phyloP scores from a whole-genome alignment of 2,329 filamentous ascomycete genomes.

The Phialophora chinensis region DNA sequence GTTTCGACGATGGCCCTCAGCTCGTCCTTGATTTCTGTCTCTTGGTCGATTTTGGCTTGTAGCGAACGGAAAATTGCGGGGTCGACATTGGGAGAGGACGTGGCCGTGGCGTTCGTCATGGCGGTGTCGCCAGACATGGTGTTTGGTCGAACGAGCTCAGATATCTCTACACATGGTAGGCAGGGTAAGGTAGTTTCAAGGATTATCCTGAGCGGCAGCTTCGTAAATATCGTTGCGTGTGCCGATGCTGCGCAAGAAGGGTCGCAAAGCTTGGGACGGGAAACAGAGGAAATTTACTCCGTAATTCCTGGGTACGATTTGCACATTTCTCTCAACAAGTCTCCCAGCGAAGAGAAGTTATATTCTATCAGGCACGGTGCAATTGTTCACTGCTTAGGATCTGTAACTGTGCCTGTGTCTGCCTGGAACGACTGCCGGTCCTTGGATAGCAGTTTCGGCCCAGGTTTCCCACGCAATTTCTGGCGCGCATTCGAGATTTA shows the following conservation, averaged over 20 bases:
- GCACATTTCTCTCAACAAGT: not conserved
- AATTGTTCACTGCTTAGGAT: not conserved
- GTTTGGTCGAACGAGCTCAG: not conserved
- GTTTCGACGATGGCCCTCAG: constrained; percentile 80
- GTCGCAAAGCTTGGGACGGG: not conserved
- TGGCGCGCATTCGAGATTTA: not conserved
- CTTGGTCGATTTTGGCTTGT: constrained; percentile 88
- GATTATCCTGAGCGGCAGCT: not conserved
- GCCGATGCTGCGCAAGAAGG: not conserved
- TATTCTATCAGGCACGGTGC: not conserved
- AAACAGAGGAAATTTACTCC: not conserved
- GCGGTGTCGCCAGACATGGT: constrained; percentile 33
- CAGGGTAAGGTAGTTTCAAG: not conserved
- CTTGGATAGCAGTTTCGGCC: not conserved
- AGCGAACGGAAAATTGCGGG: constrained; percentile 85
- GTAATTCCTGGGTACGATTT: not conserved
- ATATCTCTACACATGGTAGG: not conserved
- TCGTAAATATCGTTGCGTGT: not conserved
- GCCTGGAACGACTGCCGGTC: not conserved
- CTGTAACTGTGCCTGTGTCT: not conserved
- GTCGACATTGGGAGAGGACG: constrained; percentile 67
- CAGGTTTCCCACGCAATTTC: not conserved
- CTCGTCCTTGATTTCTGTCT: constrained; percentile 79
- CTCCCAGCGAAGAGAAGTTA: not conserved
- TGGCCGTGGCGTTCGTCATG: constrained; percentile 28